A percentile compares a stretch with the other conserved stretches of the same genome.
These are phyloP conservation scores for Plasmopara viticola DNA, from an alignment of 352 stramenopile genomes.

Conservation along the genomic window DNA sequence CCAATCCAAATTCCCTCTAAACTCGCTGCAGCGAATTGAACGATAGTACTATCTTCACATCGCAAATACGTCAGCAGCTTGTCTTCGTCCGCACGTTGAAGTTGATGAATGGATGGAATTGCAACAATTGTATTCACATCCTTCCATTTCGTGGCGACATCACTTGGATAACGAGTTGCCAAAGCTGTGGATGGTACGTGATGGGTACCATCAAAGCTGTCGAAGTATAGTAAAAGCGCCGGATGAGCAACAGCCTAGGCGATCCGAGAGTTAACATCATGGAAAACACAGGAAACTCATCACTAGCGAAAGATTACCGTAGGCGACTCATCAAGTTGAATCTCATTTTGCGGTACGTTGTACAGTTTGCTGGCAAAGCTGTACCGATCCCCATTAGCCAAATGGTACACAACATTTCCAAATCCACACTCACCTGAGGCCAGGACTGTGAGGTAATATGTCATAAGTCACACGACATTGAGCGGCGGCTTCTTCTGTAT, in stretches of 20 bases:
- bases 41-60: slow-evolving; percentile 57
- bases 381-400: not conserved
- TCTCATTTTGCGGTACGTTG: slow-evolving; percentile 50
- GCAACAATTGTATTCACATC: slow-evolving; percentile 5
- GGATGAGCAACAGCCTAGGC: slow-evolving; percentile 52
- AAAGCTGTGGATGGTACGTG: slow-evolving; percentile 60
- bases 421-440: slow-evolving; percentile 26
- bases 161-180: slow-evolving; percentile 53
- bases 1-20: slow-evolving; percentile 71
- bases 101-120: slow-evolving; percentile 61
- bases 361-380: slow-evolving; percentile 53
- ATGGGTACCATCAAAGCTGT: slow-evolving; percentile 53
- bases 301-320: slow-evolving; percentile 23
- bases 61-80: slow-evolving; percentile 58
- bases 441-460: slow-evolving; percentile 52
- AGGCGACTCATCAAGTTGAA: slow-evolving; percentile 31
- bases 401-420: not conserved
- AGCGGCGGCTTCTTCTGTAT: slow-evolving; percentile 28
- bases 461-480: slow-evolving; percentile 55
- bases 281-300: not conserved
- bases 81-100: slow-evolving; percentile 62
- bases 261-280: not conserved
- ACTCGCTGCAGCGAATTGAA: slow-evolving; percentile 63
- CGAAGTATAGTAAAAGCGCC: slow-evolving; percentile 69
- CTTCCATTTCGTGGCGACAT: slow-evolving; percentile 20